Base-by-base conservation (phyloP, 257 asterid species). In the Lantana camara region DNA sequence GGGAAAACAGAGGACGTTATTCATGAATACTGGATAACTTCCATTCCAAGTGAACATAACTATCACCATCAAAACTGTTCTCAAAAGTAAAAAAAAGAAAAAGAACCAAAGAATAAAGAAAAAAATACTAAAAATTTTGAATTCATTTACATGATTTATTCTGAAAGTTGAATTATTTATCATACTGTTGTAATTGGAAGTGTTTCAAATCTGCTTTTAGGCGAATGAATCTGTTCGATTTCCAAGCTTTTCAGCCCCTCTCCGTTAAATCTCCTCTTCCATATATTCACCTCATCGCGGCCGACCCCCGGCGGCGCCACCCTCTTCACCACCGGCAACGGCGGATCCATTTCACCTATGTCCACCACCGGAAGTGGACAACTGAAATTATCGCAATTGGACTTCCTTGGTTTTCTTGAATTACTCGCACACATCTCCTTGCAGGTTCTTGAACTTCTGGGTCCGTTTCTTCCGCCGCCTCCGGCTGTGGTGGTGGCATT, bases 311-410 rank as follows among this genome's bases (percentile, higher is more conserved):
- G 69, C 73, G 73, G 42, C 56, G 57, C 70, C 73, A 13, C 78
- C 77, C 69, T 77, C 72, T 80, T 84, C 64, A 83, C 80, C 73
- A 91, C 98, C 76, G 98, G 98, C 74, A 91, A 72, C 49, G 96
- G 98, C 64, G 98, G 98, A 84, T 91, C 98, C 85, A 91, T 59
- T 57, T 78, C 88, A 29, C 60, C 68, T 35, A 89, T 34, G 55
- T 84, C 64, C 60, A 80, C 71, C 66, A 60, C 84, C 48, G 42
- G 60, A 1, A 7, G 67, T 35, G 11, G 40, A 23, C 64, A 35
- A 19, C 51, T 64, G 11, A 23, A 54, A 57, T 30, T 45, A 35
- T 69, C 72, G 7, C 42, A 30, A 49, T n/a, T 3, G 0, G 11
- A 49, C 63, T 52, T 72, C 57, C 59, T 72, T 30, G 72, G 51